Conservation (phyloP, 768 basidiomycete genomes). For the Neoboletus magnificus region DNA sequence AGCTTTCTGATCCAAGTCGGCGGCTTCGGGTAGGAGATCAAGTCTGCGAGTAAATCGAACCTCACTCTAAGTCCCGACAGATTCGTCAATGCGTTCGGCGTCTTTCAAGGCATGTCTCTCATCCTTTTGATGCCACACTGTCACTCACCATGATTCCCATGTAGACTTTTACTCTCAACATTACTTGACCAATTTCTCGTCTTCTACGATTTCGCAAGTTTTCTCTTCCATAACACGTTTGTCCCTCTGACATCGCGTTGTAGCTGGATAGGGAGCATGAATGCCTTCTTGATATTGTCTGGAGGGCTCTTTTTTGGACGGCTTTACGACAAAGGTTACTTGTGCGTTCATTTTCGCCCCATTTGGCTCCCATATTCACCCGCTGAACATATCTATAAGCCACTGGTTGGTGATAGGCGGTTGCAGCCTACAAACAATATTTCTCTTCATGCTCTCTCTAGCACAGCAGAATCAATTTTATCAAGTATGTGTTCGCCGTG, state of each 20-base stretch:
- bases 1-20: slow-evolving; percentile 37
- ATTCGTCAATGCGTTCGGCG: slow-evolving; percentile 37
- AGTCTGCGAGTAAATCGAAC: neutral
- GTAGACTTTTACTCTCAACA: slow-evolving; percentile 38
- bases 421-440: slow-evolving; percentile 39
- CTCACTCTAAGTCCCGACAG: slow-evolving; percentile 14
- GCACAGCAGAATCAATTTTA: slow-evolving; percentile 33
- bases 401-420: slow-evolving; percentile 45
- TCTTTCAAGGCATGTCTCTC: slow-evolving; percentile 35
- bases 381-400: slow-evolving; percentile 19
- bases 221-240: neutral
- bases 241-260: neutral
- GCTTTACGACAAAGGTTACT: slow-evolving; percentile 51
- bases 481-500: slow-evolving; percentile 32
- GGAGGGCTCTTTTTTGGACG: slow-evolving; percentile 46
- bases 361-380: neutral
- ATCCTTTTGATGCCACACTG: neutral
- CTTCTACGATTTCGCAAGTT: slow-evolving; percentile 37
- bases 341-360: slow-evolving; percentile 29
- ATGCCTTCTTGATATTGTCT: slow-evolving; percentile 42
- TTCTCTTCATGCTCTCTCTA: slow-evolving; percentile 45
- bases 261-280: slow-evolving; percentile 49
- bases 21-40: slow-evolving; percentile 33
- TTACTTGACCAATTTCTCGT: slow-evolving; percentile 34
- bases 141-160: slow-evolving; percentile 2